Evolutionary conservation across 257 asterid species (phyloP), one percentile per base, ranked within the genome.

Genomic region (Parsonsia alboflavescens): DNA sequence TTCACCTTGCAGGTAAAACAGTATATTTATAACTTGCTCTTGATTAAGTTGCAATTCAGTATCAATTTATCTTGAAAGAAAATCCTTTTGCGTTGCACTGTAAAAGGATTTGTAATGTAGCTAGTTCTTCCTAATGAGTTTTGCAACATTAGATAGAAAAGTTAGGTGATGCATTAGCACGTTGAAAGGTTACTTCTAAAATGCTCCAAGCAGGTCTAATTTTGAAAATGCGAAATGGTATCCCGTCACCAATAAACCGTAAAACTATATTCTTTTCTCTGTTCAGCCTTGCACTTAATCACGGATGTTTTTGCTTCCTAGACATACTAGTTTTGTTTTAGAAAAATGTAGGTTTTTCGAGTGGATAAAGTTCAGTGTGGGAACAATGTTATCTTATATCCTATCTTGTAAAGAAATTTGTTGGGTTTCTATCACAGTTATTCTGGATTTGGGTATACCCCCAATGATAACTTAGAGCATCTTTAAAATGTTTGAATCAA

Each of bases 1-100:
- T 94, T 84, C 99, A 92, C 83, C 99, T 94, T 77, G 99, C 99
- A 73, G 99, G 99, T 94, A 84, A 46, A 54, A 67, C 41, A 45
- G 62, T 45, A 19, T 44, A 64, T 13, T 70, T 63, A 42, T 21
- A 53, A 6, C 41, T 70, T 59, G 12, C 77, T 57, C 54, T 2
- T 61, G 22, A n/a, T 26, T 77, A 22, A 5, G 33, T 36, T 68
- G 0, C 10, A 24, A 15, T 13, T 36, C 16, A 4, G 5, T 41
- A 5, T 42, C 6, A 33, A 12, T 63, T 12, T 30, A 4, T 63
- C 42, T 73, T 48, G 36, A 17, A 44, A 45, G 2, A 2, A 10
- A 44, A 17, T 46, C 26, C 61, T 28, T 39, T 73, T 56, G 41
- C 44, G 4, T 15, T 19, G 42, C 30, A 26, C 26, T 46, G 45